Conservation (phyloP, 2,329 filamentous ascomycete species). For the Cladophialophora chaetospira region DNA sequence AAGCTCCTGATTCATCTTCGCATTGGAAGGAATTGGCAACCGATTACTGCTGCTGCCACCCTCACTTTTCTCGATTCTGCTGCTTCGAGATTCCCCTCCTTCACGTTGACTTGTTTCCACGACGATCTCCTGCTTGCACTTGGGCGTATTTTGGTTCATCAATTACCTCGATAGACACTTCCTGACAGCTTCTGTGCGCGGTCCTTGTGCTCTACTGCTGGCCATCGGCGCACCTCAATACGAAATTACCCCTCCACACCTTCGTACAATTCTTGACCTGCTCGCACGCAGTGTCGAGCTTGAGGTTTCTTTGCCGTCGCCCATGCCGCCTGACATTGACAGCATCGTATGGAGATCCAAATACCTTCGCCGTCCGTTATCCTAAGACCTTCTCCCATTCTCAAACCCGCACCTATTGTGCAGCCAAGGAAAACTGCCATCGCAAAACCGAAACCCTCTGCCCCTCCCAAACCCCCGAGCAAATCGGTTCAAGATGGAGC, state of each 20-base stretch:
- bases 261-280: not conserved
- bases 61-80: conserved; percentile 8
- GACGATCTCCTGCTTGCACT: not conserved
- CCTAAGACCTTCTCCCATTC: conserved; percentile 46
- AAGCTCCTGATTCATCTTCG: not conserved
- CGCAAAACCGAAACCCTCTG: conserved; percentile 34
- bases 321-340: conserved; percentile 21
- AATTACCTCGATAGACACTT: not conserved
- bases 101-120: conserved; percentile 3
- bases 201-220: not conserved
- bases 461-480: conserved; percentile 35
- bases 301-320: conserved; percentile 1
- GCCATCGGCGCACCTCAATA: not conserved
- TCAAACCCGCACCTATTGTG: conserved; percentile 32
- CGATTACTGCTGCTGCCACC: conserved; percentile 2
- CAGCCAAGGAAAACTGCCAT: conserved; percentile 32
- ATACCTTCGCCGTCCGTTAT: conserved; percentile 62
- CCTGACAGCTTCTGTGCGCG: not conserved
- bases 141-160: not conserved
- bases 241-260: conserved; percentile 2
- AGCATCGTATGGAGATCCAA: conserved; percentile 57
- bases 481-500: conserved; percentile 37
- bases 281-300: not conserved
- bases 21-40: not conserved
- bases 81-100: not conserved